phyloP scores from a whole-genome alignment of 805 yeast species.

The Saturnispora dispora region DNA sequence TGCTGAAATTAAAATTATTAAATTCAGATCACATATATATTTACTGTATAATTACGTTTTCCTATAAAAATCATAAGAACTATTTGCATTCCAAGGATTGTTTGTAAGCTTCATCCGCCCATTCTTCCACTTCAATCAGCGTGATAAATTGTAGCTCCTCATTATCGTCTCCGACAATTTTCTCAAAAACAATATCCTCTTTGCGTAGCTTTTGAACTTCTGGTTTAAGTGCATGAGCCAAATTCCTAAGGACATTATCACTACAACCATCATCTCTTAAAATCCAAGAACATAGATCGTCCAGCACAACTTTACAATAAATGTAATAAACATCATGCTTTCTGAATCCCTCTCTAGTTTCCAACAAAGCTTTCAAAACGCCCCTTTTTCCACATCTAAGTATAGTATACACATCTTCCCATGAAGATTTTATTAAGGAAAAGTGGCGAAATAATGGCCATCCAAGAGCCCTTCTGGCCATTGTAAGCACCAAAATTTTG shows the following conservation, averaged over 20 bases:
- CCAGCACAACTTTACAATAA: constrained; percentile 66
- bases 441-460: constrained; percentile 76
- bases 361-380: constrained; percentile 51
- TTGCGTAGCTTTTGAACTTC: constrained; percentile 33
- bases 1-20: background rate
- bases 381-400: constrained; percentile 62
- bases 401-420: constrained; percentile 65
- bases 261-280: constrained; percentile 45
- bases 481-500: constrained; percentile 46
- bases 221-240: constrained; percentile 57
- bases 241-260: constrained; percentile 47
- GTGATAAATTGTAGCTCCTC: constrained; percentile 37
- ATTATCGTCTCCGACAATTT: constrained; percentile 31
- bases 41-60: background rate
- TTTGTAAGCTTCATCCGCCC: constrained; percentile 43
- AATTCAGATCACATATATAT: background rate
- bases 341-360: constrained; percentile 63
- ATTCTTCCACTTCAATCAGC: constrained; percentile 46
- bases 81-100: background rate
- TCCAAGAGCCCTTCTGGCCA: constrained; percentile 62
- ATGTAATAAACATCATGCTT: constrained; percentile 80
- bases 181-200: constrained; percentile 48
- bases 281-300: constrained; percentile 73
- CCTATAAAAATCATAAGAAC: background rate
- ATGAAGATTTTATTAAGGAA: constrained; percentile 47